Evolutionary conservation across 345 rosid species (phyloP).

Genomic region (Kandelia obovata): DNA sequence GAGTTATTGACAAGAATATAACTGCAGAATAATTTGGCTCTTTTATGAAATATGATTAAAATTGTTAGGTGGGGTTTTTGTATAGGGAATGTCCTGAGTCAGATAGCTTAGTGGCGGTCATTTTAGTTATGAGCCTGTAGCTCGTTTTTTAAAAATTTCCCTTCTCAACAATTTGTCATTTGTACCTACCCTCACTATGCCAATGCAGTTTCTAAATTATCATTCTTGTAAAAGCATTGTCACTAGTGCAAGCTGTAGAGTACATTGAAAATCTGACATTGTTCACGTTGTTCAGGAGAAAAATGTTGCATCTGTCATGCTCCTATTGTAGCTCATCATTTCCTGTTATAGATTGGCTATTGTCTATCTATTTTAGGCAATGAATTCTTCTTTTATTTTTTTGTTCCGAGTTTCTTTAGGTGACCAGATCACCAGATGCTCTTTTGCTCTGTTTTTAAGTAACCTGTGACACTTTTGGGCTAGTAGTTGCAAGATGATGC

Average conservation of each 20-base stretch:
- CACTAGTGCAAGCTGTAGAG: constrained; percentile 18
- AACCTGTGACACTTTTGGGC: not conserved
- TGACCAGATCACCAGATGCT: not conserved
- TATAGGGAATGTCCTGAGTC: constrained; percentile 37
- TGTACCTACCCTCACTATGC: constrained; percentile 25
- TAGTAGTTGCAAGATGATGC: not conserved
- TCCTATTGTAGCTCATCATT: not conserved
- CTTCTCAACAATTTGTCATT: constrained; percentile 16
- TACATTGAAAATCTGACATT: constrained; percentile 12
- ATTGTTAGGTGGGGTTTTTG: constrained; percentile 27
- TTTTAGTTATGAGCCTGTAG: constrained; percentile 25
- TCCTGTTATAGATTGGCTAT: too few species aligned
- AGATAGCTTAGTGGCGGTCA: constrained; percentile 24
- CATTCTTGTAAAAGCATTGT: constrained; percentile 32
- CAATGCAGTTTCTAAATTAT: constrained; percentile 18
- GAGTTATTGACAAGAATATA: constrained; percentile 16
- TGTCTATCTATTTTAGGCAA: too few species aligned
- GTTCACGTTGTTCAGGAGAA: not conserved
- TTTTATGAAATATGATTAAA: constrained; percentile 19
- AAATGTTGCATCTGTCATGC: not conserved
- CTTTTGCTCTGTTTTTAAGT: not conserved
- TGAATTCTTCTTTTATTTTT: too few species aligned
- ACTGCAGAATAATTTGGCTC: constrained; percentile 21
- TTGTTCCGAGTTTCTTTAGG: not conserved
- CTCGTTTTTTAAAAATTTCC: constrained; percentile 15